Conservation (phyloP, 306 rosid genomes). For the Echinosophora koreensis region DNA sequence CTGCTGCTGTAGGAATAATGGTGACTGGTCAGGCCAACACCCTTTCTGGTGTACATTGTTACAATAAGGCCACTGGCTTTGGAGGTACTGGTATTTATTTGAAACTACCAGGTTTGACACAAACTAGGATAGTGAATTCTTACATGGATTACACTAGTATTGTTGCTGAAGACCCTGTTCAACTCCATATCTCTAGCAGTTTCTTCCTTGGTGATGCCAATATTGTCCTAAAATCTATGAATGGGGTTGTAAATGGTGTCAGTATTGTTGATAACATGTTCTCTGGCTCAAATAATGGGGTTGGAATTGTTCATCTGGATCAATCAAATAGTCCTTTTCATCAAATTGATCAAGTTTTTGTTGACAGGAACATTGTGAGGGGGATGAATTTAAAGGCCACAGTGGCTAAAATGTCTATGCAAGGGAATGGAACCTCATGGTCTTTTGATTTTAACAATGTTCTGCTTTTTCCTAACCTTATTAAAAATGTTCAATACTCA, state of each 20-base stretch:
- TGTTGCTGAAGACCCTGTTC: slow-evolving; percentile 92
- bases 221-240: slow-evolving; percentile 72
- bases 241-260: slow-evolving; percentile 69
- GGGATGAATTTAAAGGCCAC: slow-evolving; percentile 83
- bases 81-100: slow-evolving; percentile 88
- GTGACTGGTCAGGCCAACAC: slow-evolving; percentile 80
- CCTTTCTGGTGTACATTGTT: slow-evolving; percentile 85
- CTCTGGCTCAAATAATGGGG: slow-evolving; percentile 64
- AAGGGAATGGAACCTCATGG: slow-evolving; percentile 85
- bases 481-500: slow-evolving; percentile 81
- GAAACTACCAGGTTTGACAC: slow-evolving; percentile 73
- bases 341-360: slow-evolving; percentile 69
- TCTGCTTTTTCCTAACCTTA: slow-evolving; percentile 75
- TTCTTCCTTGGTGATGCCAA: slow-evolving; percentile 92
- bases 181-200: slow-evolving; percentile 72
- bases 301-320: slow-evolving; percentile 73
- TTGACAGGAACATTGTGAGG: slow-evolving; percentile 73
- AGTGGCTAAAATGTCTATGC: slow-evolving; percentile 53
- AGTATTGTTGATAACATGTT: slow-evolving; percentile 90
- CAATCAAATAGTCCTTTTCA: slow-evolving; percentile 66
- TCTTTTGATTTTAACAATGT: slow-evolving; percentile 62
- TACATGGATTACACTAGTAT: slow-evolving; percentile 90
- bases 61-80: slow-evolving; percentile 90
- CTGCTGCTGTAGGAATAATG: slow-evolving; percentile 73
- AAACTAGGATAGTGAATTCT: slow-evolving; percentile 83